phyloP scores from a whole-genome alignment of 257 asterid genomes.

The Coffea canephora region DNA sequence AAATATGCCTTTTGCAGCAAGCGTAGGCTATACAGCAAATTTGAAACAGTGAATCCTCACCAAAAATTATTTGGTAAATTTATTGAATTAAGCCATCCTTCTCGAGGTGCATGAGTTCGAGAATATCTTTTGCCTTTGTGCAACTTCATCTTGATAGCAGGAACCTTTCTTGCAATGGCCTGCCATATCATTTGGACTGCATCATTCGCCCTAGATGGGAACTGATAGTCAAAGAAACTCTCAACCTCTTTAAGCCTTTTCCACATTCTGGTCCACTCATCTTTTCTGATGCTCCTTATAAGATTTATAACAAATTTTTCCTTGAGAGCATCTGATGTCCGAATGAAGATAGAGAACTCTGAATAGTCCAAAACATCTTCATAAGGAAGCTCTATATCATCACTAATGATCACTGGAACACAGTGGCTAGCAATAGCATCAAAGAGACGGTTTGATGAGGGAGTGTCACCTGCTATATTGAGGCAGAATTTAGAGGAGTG shows the following conservation, averaged over 20 bases:
- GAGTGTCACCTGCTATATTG: conserved; percentile 82
- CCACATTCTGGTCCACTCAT: conserved; percentile 76
- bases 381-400: conserved; percentile 72
- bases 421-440: conserved; percentile 84
- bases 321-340: conserved; percentile 51
- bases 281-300: conserved; percentile 40
- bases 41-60: conserved; percentile 22
- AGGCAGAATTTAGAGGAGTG: conserved; percentile 73
- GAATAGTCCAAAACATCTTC: conserved; percentile 71
- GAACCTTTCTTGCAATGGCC: conserved; percentile 56
- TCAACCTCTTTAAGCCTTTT: conserved; percentile 52
- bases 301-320: conserved; percentile 48
- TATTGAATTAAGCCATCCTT: conserved; percentile 25
- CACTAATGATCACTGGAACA: conserved; percentile 73
- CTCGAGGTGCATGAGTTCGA: conserved; percentile 18
- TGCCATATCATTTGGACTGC: conserved; percentile 86
- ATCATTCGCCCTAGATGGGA: conserved; percentile 58
- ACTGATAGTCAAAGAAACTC: conserved; percentile 44
- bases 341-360: conserved; percentile 57
- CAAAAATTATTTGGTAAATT: conserved; percentile 56
- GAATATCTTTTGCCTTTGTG: conserved; percentile 38
- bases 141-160: conserved; percentile 38
- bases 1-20: not conserved
- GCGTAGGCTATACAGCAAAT: not conserved
- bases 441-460: conserved; percentile 81